Evolutionary conservation across 495 filamentous ascomycete genomes (phyloP), one percentile per base, ranked within the genome.

Genomic region (Bryoglossum gracile): DNA sequence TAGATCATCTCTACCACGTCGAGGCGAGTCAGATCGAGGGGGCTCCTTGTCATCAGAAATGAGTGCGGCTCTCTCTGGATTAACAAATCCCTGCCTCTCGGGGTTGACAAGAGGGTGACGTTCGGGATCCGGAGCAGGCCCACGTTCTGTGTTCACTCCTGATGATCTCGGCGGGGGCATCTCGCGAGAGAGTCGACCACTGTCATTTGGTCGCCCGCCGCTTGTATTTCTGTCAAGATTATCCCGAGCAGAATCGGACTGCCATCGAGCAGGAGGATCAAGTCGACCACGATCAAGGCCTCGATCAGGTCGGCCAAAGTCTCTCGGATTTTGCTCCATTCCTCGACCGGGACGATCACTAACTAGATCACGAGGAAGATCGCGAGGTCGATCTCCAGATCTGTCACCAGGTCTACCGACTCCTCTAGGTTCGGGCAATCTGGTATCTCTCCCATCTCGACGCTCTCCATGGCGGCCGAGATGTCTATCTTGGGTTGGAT

Each of bases 11-110:
- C 73, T 64, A 9, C 57, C 51, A 11, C 62, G 60, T 37, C 71
- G 65, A 40, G 64, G 57, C n/a, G 63, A 58, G 33, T 56, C 49
- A 10, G 54, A 49, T 8, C 51, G 38, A 22, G 59, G n/a, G 18
- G 62, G 50, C 1, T 67, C 59, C 4, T 65, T 62, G 6, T 44
- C 48, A 2, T 73, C 68, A 14, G 57, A 58, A 8, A 81, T 76
- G 8, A 77, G 53, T n/a, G 77, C 74, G 26, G 73, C 77, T 44
- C 80, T 65, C 8, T 73, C 77, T 2, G 80, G 76, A 54, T 81
- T 78, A 33, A 81, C 65, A 17, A 65, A 47, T 13, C 64, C 66
- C 36, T 40, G 44, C 42, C 54, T 47, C 18, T 65, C 60, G 1
- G 48, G n/a, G 34, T 58, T 57, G 32, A 48, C 39, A 10, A 18